Conservation (phyloP, 768 basidiomycete species). For the Clavaria fumosa region DNA sequence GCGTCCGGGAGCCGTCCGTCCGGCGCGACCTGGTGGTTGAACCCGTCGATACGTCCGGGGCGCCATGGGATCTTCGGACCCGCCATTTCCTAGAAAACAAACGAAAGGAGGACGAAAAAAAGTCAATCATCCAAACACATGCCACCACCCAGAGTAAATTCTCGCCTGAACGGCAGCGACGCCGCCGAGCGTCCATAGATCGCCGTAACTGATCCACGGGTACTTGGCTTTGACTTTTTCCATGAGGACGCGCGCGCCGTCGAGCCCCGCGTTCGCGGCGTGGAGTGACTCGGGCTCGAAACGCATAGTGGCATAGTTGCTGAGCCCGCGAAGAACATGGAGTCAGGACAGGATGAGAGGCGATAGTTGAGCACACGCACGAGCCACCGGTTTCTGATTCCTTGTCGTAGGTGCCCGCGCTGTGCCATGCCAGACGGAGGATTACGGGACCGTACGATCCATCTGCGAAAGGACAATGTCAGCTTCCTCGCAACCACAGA, state of each 20-base stretch:
- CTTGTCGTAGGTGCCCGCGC: slow-evolving; percentile 88
- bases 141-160: background rate
- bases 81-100: slow-evolving; percentile 52
- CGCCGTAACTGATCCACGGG: slow-evolving; percentile 91
- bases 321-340: slow-evolving; percentile 16
- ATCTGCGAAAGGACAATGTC: slow-evolving; percentile 28
- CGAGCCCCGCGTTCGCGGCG: slow-evolving; percentile 69
- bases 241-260: slow-evolving; percentile 68
- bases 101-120: slow-evolving; percentile 1
- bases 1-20: slow-evolving; percentile 88
- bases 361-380: no score
- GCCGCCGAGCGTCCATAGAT: slow-evolving; percentile 92
- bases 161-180: slow-evolving; percentile 69
- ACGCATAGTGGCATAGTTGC: slow-evolving; percentile 98
- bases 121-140: background rate
- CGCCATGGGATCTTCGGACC: slow-evolving; percentile 92
- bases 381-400: slow-evolving; percentile 64
- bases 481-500: background rate
- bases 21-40: slow-evolving; percentile 57
- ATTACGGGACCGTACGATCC: slow-evolving; percentile 82
- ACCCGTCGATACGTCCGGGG: slow-evolving; percentile 82
- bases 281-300: slow-evolving; percentile 82
- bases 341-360: no score
- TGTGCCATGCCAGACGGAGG: slow-evolving; percentile 86
- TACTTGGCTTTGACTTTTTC: slow-evolving; percentile 79